Evolutionary conservation across 1,139 yeast genomes (phyloP).

Genomic region (Eremothecium coryli): DNA sequence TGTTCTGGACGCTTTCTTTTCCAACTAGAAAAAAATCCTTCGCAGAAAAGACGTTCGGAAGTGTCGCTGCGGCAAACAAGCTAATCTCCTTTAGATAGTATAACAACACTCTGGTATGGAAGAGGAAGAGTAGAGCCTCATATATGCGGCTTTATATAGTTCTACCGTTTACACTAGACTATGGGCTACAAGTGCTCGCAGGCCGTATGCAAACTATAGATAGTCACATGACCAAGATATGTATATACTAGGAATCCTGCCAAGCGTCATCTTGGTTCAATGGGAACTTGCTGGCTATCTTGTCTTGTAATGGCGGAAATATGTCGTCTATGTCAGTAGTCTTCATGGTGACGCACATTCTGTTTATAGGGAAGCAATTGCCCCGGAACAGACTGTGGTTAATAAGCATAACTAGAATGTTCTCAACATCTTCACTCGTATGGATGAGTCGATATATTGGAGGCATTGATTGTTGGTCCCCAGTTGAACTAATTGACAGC

Average conservation of each 20-base stretch:
- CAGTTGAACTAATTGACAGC: conserved; percentile 16
- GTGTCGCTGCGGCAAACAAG: too few relatives aligned
- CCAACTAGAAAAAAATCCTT: too few relatives aligned
- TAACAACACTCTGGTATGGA: too few relatives aligned
- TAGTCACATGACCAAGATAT: conserved; percentile 4
- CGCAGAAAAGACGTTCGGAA: too few relatives aligned
- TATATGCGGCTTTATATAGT: too few relatives aligned
- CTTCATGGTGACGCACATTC: conserved; percentile 26
- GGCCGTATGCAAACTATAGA: too few relatives aligned
- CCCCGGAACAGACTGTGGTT: conserved; percentile 27
- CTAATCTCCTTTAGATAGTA: too few relatives aligned
- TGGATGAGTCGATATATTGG: conserved; percentile 24
- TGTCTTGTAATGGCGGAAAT: conserved; percentile 23
- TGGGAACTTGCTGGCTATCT: conserved; percentile 23
- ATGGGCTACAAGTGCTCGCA: too few relatives aligned
- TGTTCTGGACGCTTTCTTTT: too few relatives aligned
- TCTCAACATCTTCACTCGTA: conserved; percentile 21
- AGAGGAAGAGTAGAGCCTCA: too few relatives aligned
- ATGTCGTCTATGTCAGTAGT: conserved; percentile 20
- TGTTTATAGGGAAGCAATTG: conserved; percentile 27
- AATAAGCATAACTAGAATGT: conserved; percentile 26
- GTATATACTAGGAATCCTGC: conserved; percentile 16
- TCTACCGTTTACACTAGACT: too few relatives aligned
- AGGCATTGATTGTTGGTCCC: neutral
- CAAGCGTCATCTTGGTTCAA: conserved; percentile 26